Conservation (phyloP, 1,284 basidiomycete genomes). For the Mycosarcoma mackinlayi region DNA sequence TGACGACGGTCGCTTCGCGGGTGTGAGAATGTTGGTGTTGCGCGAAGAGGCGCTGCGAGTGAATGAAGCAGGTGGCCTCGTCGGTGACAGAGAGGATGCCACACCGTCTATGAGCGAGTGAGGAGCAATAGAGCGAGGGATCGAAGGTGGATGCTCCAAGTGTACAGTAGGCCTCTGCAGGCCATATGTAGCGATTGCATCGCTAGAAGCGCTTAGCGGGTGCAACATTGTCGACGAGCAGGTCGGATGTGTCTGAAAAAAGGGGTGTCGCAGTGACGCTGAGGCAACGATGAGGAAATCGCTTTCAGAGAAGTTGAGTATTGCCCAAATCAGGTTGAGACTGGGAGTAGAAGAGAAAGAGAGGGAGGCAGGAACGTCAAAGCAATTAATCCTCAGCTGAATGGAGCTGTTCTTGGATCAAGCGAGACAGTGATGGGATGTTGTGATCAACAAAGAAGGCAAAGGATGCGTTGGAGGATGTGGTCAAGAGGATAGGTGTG, state of each 20-base stretch:
- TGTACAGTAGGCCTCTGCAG: conserved; percentile 23
- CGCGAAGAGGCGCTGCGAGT: conserved; percentile 26
- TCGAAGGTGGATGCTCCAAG: conserved; percentile 26
- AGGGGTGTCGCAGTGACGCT: too few species aligned
- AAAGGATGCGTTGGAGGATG: neutral
- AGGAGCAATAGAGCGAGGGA: conserved; percentile 13
- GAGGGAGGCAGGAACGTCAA: neutral
- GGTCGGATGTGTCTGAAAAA: too few species aligned
- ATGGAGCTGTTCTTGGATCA: conserved; percentile 28
- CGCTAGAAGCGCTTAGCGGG: conserved; percentile 9
- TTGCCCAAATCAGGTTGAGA: neutral
- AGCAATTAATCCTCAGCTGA: conserved; percentile 22
- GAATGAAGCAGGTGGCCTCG: conserved; percentile 29
- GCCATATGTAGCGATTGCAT: conserved; percentile 5
- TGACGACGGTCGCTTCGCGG: conserved; percentile 20
- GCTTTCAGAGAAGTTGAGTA: too few species aligned
- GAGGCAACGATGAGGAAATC: too few species aligned
- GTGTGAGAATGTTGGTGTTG: conserved; percentile 2
- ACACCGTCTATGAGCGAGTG: neutral
- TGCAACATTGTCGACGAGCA: conserved; percentile 15
- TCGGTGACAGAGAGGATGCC: neutral
- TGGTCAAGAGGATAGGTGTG: too few species aligned
- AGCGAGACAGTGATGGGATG: neutral
- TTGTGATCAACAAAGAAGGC: neutral
- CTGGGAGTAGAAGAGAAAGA: neutral